Conservation (phyloP, 2,329 filamentous ascomycete genomes). For the Diplodia corticola region DNA sequence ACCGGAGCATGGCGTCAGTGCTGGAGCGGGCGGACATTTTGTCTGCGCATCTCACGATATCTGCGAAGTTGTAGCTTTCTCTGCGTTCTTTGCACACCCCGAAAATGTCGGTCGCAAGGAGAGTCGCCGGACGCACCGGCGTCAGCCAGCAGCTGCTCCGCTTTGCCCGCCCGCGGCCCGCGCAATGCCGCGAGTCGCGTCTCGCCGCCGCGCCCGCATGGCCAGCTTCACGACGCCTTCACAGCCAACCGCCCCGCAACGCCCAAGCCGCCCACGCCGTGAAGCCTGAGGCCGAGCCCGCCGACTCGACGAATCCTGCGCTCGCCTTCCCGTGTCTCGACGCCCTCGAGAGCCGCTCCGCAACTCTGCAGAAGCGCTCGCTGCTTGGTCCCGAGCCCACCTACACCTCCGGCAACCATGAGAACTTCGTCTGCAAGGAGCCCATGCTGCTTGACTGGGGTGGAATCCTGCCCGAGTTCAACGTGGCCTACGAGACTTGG, state of each 20-base stretch:
- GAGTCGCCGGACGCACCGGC: background rate
- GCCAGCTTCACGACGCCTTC: conserved; percentile 12
- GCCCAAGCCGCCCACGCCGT: conserved; percentile 9
- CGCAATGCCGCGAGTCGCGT: background rate
- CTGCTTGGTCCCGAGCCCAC: conserved; percentile 82
- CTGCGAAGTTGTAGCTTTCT: background rate
- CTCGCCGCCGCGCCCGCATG: conserved; percentile 4
- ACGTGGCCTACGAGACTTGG: conserved; percentile 93
- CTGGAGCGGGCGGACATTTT: conserved; percentile 10
- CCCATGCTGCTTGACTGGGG: conserved; percentile 91
- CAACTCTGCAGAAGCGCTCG: conserved; percentile 67
- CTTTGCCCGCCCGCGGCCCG: conserved; percentile 9
- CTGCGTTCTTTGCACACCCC: background rate
- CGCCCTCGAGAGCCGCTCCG: conserved; percentile 53
- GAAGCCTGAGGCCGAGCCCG: conserved; percentile 27
- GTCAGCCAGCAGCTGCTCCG: conserved; percentile 20
- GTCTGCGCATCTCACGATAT: background rate
- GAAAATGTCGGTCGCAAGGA: conserved; percentile 8
- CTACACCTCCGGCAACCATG: conserved; percentile 86
- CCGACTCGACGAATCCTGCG: conserved; percentile 41
- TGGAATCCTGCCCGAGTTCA: conserved; percentile 82
- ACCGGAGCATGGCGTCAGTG: conserved; percentile 22
- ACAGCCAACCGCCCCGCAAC: conserved; percentile 4
- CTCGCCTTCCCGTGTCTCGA: conserved; percentile 46
- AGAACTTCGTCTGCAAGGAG: conserved; percentile 70